Base-by-base conservation (phyloP, 768 basidiomycete genomes). In the Tricholoma bakamatsutake region DNA sequence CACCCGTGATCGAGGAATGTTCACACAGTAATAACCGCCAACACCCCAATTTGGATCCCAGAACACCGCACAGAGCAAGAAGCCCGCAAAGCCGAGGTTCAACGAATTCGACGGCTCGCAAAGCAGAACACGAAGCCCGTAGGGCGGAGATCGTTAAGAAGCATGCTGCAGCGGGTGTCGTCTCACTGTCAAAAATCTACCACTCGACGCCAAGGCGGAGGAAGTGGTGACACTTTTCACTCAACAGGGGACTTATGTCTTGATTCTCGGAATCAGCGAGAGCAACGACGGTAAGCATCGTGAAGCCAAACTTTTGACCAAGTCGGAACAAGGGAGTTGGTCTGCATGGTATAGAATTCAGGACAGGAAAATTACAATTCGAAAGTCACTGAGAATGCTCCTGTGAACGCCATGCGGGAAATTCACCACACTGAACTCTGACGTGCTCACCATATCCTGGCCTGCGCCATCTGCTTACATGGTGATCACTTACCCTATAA, bases 401-500 rank as follows among this genome's bases (percentile, higher is more conserved):
- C 67, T 52, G 57, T 70, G 11, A 72, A 73, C 37, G 71, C 73
- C 6, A 81, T 82, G 81, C n/a, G 75, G 62, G 10, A 67, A 65
- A 17, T 68, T 65, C 8, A 60, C 68, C 2, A 59, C 59, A 4
- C 67, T 67, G 2, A 69, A 71, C 28, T 45, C 65, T 4, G 70
- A 80, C 11, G 69, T 73, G 35, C 61, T 85, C 50, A 75, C 73
- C 0, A 72, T 85, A 43, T 76, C 73, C 10, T 87, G 84, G 81
- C 71, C 66, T 5, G 66, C 68, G 0, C 82, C 83, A 1, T 79
- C 76, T n/a, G 62, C 62, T 4, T 66, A 73, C 1, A 75, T 78
- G 56, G 58, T 79, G n/a, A 82, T 72, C 1, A 73, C 69, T 3
- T 86, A 79, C 57, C 5, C 50, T 4, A 65, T 67, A 5, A 59